A percentile compares a stretch with the other conserved stretches of the same genome.
Evolutionary conservation across 2,329 filamentous ascomycete species (phyloP).

Genomic region (Fusarium foetens): DNA sequence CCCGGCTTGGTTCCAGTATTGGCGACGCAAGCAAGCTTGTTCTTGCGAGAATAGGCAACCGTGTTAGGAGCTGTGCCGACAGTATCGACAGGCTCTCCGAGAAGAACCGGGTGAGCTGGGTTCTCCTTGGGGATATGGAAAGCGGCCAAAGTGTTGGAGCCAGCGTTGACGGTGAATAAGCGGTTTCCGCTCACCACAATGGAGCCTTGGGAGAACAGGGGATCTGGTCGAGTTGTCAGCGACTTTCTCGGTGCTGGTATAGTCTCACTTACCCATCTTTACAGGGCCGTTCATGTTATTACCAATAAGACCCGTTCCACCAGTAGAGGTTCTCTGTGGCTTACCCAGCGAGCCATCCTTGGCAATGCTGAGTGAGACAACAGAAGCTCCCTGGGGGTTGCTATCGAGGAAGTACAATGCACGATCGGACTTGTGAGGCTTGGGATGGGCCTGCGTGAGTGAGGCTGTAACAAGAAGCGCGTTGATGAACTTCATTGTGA

Average conservation of each 20-base stretch:
- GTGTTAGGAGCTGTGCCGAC: conserved; percentile 5
- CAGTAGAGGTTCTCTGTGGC: neutral
- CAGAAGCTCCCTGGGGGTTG: conserved; percentile 4
- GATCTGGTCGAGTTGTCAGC: neutral
- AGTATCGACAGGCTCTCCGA: neutral
- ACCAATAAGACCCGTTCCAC: neutral
- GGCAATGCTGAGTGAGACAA: conserved; percentile 1
- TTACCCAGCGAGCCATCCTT: neutral
- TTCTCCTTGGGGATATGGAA: conserved; percentile 6
- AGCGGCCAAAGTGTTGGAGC: conserved; percentile 2
- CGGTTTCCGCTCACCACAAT: neutral
- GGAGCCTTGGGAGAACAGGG: neutral
- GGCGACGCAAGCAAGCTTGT: conserved; percentile 4
- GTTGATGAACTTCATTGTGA: neutral
- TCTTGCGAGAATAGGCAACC: conserved; percentile 1
- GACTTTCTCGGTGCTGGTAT: accelerated
- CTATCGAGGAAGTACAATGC: conserved; percentile 14
- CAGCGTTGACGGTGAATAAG: conserved; percentile 7
- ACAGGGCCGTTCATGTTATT: neutral
- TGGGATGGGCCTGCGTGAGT: neutral
- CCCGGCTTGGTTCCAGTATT: conserved; percentile 12
- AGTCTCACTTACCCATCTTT: neutral
- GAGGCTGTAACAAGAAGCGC: neutral
- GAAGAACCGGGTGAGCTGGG: neutral
- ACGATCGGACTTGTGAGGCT: neutral